Evolutionary conservation across 768 basidiomycete species (phyloP), one percentile per base, ranked within the genome.

Genomic region (Rhodotorula toruloides): DNA sequence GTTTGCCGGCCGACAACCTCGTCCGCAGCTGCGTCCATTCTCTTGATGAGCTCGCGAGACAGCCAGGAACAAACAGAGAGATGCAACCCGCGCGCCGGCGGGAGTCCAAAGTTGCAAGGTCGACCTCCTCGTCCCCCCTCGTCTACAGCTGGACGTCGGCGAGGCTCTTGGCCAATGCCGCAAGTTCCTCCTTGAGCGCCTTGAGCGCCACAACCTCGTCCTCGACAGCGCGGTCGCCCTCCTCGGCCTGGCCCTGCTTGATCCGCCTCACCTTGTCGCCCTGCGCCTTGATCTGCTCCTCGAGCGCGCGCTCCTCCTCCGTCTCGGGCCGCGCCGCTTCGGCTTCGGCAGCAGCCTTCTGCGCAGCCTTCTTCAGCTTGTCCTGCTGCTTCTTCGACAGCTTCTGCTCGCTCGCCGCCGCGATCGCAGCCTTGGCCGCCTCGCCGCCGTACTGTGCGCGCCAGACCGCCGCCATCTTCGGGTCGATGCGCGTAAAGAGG

Each of bases 401-500:
- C 60, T 61, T 58, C 12, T 44, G 34, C 58, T 70, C 59, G 7
- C 43, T 58, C 14, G 46, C 69, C 3, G 21, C 53, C 50, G 61
- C 68, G 44, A 48, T 55, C n/a, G 63, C 70, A 63, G 76, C 75
- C 67, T 75, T 73, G 49, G 72, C 73, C 66, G 57, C 70, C 48
- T 62, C 77, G 13, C 94, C 94, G 6, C 87, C 87, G 73, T 92
- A 99, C 77, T 84, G 85, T 53, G 77, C 78, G 72, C 86, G 83
- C 87, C 88, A 98, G 11, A 84, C 82, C 37, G 91, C 87, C 32
- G 86, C 87, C 87, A 87, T 87, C 75, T 84, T 87, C 74, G 94
- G 90, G 65, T 96, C 91, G 66, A 99, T 96, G 77, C 85, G 87
- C 79, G 87, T 90, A 81, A 99, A 99, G 67, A 99, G 79, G 78